A percentile compares a stretch with the other conserved stretches of the same genome.
phyloP scores from a whole-genome alignment of 768 basidiomycete species.

The Gyrodon lividus region DNA sequence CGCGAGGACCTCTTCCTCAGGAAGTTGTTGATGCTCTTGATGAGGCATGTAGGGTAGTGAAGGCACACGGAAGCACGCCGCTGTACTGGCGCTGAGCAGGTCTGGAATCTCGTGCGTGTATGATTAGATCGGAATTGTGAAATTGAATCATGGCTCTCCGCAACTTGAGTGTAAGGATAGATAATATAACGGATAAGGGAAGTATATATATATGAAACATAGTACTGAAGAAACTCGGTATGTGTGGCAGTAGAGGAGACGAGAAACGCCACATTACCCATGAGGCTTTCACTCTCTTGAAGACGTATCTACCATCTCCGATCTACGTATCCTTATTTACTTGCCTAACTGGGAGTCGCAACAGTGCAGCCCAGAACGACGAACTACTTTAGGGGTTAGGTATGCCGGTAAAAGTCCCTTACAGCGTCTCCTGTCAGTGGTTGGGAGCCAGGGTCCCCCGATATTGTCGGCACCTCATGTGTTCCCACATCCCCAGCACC shows the following conservation, averaged over 20 bases:
- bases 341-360: neutral
- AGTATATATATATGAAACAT: neutral
- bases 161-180: neutral
- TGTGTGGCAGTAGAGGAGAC: neutral
- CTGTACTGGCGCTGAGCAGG: constrained; percentile 36
- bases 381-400: no score
- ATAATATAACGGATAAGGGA: neutral
- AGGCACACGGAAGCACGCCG: constrained; percentile 32
- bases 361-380: no score
- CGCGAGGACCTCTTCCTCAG: constrained; percentile 54
- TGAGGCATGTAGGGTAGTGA: constrained; percentile 45
- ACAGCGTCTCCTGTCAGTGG: no score
- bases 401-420: no score
- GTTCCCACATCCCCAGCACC: no score
- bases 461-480: no score
- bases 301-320: no score
- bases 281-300: no score
- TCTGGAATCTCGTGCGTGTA: neutral
- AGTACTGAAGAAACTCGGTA: no score
- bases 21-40: constrained; percentile 51
- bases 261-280: neutral
- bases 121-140: neutral
- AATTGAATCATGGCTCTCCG: neutral
- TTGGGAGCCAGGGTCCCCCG: no score
- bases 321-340: neutral